Base-by-base conservation (phyloP, 2,329 filamentous ascomycete genomes). In the Pseudocercospora macadamiae region DNA sequence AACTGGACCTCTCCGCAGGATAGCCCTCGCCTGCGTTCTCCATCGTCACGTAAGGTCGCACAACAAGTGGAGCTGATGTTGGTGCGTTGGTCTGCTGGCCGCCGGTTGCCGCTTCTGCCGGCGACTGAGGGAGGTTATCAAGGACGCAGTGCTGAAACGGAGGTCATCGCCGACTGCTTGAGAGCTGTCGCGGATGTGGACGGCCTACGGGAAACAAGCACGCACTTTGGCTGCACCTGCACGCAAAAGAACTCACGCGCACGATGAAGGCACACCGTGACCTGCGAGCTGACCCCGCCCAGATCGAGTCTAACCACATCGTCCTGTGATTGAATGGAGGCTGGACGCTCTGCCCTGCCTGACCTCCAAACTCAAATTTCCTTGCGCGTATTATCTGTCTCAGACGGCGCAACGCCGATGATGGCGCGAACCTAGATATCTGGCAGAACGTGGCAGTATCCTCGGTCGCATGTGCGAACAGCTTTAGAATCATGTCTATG, bases 1-100 rank as follows among this genome's bases (percentile, higher is more conserved):
- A 57, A 51, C 51, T 61, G 49, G 37, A 45, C 30, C 16, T 37
- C n/a, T 56, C 54, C 4, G 1, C 26, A 14, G n/a, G 47, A 49
- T 34, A 49, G 47, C 26, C 16, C 26, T 18, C 26, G 47, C 25
- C 16, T 19, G 26, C 19, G 14, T 49, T 34, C 26, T 49, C 47
- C 47, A 47, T 55, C 37, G 26, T 36, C 18, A 25, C 16, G 23
- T n/a, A n/a, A n/a, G n/a, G n/a, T n/a, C n/a, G n/a, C n/a, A n/a
- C 44, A 23, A 25, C 44, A 10, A 47, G 44, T 47, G 44, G 44
- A 47, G 23, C 23, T n/a, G 44, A 8, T 47, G 44, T 7, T 47
- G 44, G 23, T 45, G 39, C 16, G 39, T 37, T n/a, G 36, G 6
- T 37, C 39, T 45, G 39, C 39, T 47, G 44, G 23, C 44, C 44